Evolutionary conservation across 106 monocot species (phyloP).

Genomic region (Acanthochlamys bracteata): DNA sequence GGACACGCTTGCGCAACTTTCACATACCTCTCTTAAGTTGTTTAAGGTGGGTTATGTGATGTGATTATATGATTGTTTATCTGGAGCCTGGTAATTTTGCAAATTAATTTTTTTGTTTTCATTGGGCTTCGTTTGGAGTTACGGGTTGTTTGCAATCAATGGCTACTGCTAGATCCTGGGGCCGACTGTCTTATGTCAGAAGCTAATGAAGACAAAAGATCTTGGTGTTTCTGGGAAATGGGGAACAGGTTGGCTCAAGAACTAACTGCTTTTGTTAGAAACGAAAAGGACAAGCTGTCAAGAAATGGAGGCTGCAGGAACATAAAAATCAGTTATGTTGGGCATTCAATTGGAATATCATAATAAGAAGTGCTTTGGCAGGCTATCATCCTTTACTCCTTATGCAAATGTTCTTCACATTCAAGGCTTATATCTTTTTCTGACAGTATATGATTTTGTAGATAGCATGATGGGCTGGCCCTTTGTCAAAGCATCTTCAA

Average conservation of each 20-base stretch:
- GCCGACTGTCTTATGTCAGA: constrained; percentile 95
- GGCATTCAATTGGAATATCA: constrained; percentile 97
- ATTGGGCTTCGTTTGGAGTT: constrained; percentile 88
- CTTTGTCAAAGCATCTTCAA: constrained; percentile 73
- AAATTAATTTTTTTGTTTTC: not conserved
- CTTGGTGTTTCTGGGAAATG: constrained; percentile 95
- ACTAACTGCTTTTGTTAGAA: constrained; percentile 54
- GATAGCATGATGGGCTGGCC: constrained; percentile 60
- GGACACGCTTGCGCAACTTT: too few species aligned
- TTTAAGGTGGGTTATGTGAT: too few species aligned
- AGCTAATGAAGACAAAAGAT: constrained; percentile 93
- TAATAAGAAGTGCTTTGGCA: constrained; percentile 85
- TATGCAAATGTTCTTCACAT: constrained; percentile 1
- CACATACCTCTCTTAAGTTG: too few species aligned
- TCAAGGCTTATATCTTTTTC: not conserved
- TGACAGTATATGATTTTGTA: constrained; percentile 22
- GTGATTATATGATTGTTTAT: not conserved
- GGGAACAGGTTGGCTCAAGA: constrained; percentile 84
- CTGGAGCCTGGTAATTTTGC: not conserved
- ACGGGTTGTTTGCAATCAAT: constrained; percentile 86
- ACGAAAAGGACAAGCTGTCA: constrained; percentile 69
- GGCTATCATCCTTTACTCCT: constrained; percentile 31
- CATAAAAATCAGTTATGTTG: constrained; percentile 90
- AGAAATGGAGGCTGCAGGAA: constrained; percentile 76
- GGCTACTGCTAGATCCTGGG: constrained; percentile 91